Conservation (phyloP, 1,284 basidiomycete genomes). For the Xerocomus nothofagi region DNA sequence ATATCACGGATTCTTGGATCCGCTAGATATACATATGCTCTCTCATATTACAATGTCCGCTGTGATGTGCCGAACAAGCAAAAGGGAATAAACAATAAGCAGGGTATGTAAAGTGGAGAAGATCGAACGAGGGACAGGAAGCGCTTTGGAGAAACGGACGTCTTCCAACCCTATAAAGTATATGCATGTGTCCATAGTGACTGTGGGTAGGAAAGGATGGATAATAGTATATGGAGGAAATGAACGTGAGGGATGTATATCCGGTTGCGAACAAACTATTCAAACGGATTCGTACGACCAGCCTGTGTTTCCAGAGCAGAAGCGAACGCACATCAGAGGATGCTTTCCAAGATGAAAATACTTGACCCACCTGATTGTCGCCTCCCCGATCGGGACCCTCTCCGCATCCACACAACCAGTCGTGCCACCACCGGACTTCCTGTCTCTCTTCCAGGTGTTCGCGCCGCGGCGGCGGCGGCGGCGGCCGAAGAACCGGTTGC, state of each 20-base stretch:
- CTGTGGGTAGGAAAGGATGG: neutral
- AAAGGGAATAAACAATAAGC: conserved; percentile 18
- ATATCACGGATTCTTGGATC: neutral
- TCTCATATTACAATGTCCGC: conserved; percentile 16
- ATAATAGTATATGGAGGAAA: conserved; percentile 10
- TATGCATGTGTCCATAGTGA: conserved; percentile 12
- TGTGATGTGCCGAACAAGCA: conserved; percentile 4
- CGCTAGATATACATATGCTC: conserved; percentile 21
- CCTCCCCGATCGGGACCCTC: conserved; percentile 69
- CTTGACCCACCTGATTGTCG: conserved; percentile 60
- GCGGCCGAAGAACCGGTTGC: conserved; percentile 35
- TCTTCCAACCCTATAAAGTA: conserved; percentile 1
- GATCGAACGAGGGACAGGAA: conserved; percentile 9
- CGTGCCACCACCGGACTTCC: conserved; percentile 72
- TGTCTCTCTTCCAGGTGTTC: conserved; percentile 24
- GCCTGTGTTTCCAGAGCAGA: conserved; percentile 44
- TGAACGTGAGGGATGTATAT: neutral
- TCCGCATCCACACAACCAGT: conserved; percentile 76
- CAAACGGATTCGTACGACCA: conserved; percentile 73
- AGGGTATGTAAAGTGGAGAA: conserved; percentile 24
- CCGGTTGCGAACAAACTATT: conserved; percentile 40
- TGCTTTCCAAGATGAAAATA: neutral
- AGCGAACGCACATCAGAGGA: conserved; percentile 1
- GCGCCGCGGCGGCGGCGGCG: conserved; percentile 13
- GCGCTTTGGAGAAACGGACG: neutral